Evolutionary conservation across 176 grass and related monocot species (phyloP), one percentile per base, ranked within the genome.

Genomic region (Sorghum bicolor): DNA sequence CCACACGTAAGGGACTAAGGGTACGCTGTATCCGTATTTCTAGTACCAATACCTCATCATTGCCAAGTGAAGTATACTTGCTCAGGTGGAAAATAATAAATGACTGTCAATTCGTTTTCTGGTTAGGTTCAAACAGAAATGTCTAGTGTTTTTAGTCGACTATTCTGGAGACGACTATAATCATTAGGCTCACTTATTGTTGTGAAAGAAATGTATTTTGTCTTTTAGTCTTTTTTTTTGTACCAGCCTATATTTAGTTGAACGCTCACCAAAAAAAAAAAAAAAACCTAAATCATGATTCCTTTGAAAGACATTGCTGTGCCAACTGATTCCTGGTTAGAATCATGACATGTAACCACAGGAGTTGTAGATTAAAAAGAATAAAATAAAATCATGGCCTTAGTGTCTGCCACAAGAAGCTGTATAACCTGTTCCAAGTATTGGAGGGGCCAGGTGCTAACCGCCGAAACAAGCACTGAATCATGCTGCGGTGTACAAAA

Each of bases 1-100:
- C 57, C 40, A 80, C 22, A 80, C 29, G 84, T 72, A 52, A n/a
- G n/a, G n/a, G n/a, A n/a, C n/a, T n/a, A n/a, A n/a, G 72, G 41
- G 45, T 80, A 72, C 40, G 70, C 41, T 30, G 76, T 64, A 72
- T 81, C 83, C 30, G 72, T 70, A 78, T 89, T 75, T 69, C 70
- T 78, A 57, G 78, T 70, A 77, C 85, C 34, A 78, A 82, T 89
- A 72, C 22, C 72, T 24, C 48, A 82, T 89, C 88, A 89, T 89
- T 82, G 65, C 47, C 26, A 30, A 64, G 10, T 28, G 1, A 4
- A 50, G 73, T 39, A 82, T 82, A 70, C 78, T 29, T 72, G 8
- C 28, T 48, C 70, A 65, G 50, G 58, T 82, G 78, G 78, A 55
- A 65, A 55, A 20, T 26, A 64, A 55, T 75, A 55, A 72, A 41